phyloP scores from a whole-genome alignment of 2,329 filamentous ascomycete species.

The Penicillium sp. region DNA sequence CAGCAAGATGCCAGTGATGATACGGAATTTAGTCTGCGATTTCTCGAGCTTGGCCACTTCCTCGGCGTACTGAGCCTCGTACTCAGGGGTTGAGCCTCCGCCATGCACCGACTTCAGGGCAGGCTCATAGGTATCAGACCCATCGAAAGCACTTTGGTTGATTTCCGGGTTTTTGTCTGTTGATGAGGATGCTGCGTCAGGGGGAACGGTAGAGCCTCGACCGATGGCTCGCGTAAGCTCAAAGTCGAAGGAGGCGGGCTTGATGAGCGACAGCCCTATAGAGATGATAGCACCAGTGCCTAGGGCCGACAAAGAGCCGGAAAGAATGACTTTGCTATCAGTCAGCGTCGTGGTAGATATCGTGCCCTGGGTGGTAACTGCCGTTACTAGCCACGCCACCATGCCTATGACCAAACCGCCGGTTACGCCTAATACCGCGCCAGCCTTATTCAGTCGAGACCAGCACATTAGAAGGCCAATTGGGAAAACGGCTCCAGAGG shows the following conservation, averaged over 20 bases:
- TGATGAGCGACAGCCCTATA: not conserved
- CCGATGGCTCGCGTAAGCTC: constrained; percentile 2
- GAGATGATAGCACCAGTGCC: not conserved
- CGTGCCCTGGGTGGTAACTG: not conserved
- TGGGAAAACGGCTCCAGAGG: not conserved
- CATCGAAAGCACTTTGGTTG: not conserved
- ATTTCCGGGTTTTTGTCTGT: not conserved
- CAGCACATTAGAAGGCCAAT: constrained; percentile 1
- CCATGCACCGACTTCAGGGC: not conserved
- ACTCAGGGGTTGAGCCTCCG: not conserved
- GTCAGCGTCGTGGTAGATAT: constrained; percentile 3
- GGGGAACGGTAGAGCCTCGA: not conserved
- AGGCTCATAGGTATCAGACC: not conserved
- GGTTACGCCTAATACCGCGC: not conserved
- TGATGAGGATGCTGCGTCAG: not conserved
- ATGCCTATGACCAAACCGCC: constrained; percentile 3
- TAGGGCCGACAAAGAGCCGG: not conserved
- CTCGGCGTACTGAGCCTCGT: not conserved
- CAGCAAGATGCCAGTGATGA: not conserved
- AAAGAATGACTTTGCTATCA: not conserved
- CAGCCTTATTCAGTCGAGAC: not conserved
- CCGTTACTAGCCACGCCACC: not conserved
- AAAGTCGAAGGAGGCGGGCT: constrained; percentile 2
- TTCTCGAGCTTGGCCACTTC: not conserved
- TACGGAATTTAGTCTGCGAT: not conserved